Conservation (phyloP, 768 basidiomycete species). For the Amanita fuliginea region DNA sequence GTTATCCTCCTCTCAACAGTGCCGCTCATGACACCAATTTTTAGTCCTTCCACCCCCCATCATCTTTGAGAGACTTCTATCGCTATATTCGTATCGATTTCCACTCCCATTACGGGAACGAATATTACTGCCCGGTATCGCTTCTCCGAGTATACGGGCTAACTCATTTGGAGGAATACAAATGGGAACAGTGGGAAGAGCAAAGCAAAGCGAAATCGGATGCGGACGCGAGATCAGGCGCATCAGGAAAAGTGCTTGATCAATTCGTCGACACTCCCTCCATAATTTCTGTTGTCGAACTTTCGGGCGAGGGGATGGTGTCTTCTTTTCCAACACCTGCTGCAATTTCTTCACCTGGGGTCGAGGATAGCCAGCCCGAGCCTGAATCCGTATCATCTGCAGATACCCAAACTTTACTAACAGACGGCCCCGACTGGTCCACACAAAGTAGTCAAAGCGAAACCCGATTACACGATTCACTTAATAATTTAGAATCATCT, state of each 20-base stretch:
- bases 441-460: not conserved
- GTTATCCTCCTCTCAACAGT: constrained; percentile 14
- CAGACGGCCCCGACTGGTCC: not conserved
- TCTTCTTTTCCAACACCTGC: not conserved
- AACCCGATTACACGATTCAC: not conserved
- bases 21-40: not conserved
- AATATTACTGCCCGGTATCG: constrained; percentile 94
- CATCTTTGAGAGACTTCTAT: constrained; percentile 73
- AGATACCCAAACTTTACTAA: not conserved
- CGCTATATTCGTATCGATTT: constrained; percentile 93
- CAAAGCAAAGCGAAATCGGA: constrained; percentile 42
- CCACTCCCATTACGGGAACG: constrained; percentile 83
- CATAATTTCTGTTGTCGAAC: not conserved
- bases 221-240: not conserved
- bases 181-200: constrained; percentile 77
- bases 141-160: constrained; percentile 90
- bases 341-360: not conserved
- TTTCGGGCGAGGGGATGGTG: not conserved
- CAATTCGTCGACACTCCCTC: not conserved
- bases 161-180: constrained; percentile 94
- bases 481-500: not conserved
- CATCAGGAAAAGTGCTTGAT: not conserved
- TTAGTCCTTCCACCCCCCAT: constrained; percentile 71
- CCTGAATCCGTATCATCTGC: not conserved
- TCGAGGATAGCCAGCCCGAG: not conserved